Evolutionary conservation across 108 stramenopile genomes (phyloP).

Genomic region (Aurantiochytrium sp.): DNA sequence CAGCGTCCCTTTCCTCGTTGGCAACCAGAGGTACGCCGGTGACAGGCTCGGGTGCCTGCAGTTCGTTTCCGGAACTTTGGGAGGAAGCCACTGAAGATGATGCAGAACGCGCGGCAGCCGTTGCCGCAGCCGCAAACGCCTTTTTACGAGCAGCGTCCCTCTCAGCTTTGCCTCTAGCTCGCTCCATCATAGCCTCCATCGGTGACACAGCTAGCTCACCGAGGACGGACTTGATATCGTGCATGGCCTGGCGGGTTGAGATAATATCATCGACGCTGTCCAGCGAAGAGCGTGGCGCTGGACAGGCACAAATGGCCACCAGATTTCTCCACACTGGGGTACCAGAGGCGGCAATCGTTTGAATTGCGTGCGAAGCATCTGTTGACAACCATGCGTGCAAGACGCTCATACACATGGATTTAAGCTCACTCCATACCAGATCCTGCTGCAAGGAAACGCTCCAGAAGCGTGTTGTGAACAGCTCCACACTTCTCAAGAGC

Average conservation of each 20-base stretch:
- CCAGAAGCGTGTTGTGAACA: background rate
- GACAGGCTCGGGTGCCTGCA: too few relatives aligned
- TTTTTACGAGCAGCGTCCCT: too few relatives aligned
- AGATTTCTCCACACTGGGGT: background rate
- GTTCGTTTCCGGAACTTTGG: too few relatives aligned
- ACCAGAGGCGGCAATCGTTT: background rate
- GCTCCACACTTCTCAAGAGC: background rate
- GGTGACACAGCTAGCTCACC: background rate
- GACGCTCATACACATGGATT: background rate
- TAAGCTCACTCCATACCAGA: background rate
- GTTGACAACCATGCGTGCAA: constrained; percentile 11
- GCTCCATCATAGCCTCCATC: background rate
- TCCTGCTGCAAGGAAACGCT: background rate
- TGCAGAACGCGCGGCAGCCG: too few relatives aligned
- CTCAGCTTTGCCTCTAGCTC: background rate
- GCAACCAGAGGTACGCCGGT: too few relatives aligned
- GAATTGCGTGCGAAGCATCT: background rate
- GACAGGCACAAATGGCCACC: background rate
- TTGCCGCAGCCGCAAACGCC: too few relatives aligned
- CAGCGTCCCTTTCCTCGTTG: too few relatives aligned
- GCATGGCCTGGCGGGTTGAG: background rate
- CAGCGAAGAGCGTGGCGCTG: background rate
- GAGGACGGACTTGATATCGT: background rate
- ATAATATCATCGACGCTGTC: background rate
- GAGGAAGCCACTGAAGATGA: too few relatives aligned